phyloP scores from a whole-genome alignment of 202 grass and related monocot species.

The Zoysia matrella region DNA sequence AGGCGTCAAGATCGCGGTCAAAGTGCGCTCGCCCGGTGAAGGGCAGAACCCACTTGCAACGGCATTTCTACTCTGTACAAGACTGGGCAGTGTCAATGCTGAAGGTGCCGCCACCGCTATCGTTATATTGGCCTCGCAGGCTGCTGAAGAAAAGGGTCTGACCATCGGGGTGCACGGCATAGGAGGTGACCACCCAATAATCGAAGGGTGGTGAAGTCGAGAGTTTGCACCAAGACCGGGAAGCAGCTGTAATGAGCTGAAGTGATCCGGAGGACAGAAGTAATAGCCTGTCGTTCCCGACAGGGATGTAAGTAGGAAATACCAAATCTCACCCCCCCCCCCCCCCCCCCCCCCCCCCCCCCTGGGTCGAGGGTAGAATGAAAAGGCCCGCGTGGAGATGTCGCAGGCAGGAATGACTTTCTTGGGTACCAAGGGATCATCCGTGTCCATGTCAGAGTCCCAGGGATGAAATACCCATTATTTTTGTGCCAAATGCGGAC shows the following conservation, averaged over 20 bases:
- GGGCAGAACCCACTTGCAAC: background rate
- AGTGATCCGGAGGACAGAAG: background rate
- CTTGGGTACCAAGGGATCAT: background rate
- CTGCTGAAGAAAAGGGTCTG: background rate
- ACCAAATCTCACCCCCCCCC: too few relatives aligned
- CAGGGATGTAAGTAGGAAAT: background rate
- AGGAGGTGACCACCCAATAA: background rate
- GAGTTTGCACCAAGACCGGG: background rate
- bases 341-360: too few relatives aligned
- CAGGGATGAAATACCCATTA: slow-evolving; percentile 1
- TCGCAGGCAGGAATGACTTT: background rate
- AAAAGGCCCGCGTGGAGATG: background rate
- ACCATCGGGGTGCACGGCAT: background rate
- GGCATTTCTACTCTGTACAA: background rate
- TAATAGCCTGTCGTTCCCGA: background rate
- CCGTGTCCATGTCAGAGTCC: too few relatives aligned
- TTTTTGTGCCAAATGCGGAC: background rate
- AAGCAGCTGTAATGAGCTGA: background rate
- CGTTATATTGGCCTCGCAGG: too few relatives aligned
- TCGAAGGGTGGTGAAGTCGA: background rate
- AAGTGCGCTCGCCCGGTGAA: background rate
- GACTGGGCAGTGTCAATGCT: background rate
- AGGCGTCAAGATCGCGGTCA: background rate
- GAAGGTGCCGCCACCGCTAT: background rate
- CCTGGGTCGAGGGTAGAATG: background rate